Evolutionary conservation across 306 rosid genomes (phyloP).

Genomic region (Argentina anserina): DNA sequence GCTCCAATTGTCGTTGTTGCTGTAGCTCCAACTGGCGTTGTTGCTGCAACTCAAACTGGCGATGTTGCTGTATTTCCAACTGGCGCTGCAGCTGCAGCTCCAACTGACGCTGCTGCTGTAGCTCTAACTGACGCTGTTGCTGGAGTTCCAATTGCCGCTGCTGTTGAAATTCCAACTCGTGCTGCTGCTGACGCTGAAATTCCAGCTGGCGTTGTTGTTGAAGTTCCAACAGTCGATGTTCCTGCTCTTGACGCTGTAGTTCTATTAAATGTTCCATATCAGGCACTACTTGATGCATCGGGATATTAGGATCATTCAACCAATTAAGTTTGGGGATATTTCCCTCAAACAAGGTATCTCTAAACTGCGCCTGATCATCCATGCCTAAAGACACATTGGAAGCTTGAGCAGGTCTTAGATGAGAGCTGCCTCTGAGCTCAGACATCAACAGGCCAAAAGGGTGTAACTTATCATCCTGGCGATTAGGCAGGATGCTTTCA

Average conservation of each 20-base stretch:
- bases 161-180: constrained; percentile 43
- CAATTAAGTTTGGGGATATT: constrained; percentile 23
- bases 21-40: constrained; percentile 47
- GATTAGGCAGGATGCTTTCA: constrained; percentile 27
- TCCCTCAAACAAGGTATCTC: constrained; percentile 40
- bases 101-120: constrained; percentile 32
- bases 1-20: constrained; percentile 30
- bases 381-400: constrained; percentile 43
- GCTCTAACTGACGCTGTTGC: constrained; percentile 38
- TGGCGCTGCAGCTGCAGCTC: not conserved
- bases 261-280: constrained; percentile 50
- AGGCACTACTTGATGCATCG: constrained; percentile 43
- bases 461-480: constrained; percentile 54
- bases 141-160: constrained; percentile 33
- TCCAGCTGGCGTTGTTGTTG: constrained; percentile 25
- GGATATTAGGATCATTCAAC: constrained; percentile 32
- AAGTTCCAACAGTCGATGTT: constrained; percentile 36
- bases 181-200: constrained; percentile 25
- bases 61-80: constrained; percentile 43
- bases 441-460: constrained; percentile 72
- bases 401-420: constrained; percentile 47
- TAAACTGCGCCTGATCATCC: constrained; percentile 50
- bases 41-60: constrained; percentile 39
- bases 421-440: constrained; percentile 56
- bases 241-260: constrained; percentile 39